Conservation (phyloP, 2,329 filamentous ascomycete species). For the Hymenoscyphus fraxineus region DNA sequence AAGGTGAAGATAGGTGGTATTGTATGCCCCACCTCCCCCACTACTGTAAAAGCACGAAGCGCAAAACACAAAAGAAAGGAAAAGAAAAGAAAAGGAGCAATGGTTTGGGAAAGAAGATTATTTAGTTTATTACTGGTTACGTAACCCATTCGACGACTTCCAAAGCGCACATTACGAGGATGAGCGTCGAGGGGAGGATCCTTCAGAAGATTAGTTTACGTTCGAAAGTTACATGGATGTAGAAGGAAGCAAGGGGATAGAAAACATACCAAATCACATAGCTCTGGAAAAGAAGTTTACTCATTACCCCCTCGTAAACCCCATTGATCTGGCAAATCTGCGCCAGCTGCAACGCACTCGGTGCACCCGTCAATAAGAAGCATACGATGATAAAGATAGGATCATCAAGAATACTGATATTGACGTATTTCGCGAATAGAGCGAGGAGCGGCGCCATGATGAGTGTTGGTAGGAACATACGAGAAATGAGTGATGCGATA, state of each 20-base stretch:
- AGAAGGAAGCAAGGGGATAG: background rate
- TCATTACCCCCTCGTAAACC: slow-evolving; percentile 94
- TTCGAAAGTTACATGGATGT: background rate
- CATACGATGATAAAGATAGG: slow-evolving; percentile 98
- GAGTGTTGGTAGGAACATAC: slow-evolving; percentile 87
- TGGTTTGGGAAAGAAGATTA: background rate
- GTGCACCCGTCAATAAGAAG: slow-evolving; percentile 91
- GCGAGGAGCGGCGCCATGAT: slow-evolving; percentile 91
- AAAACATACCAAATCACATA: slow-evolving; percentile 81
- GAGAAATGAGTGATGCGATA: slow-evolving; percentile 77
- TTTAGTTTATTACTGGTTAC: background rate
- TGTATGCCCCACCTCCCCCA: no score
- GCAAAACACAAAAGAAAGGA: no score
- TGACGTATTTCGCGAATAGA: slow-evolving; percentile 81
- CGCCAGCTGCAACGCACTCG: slow-evolving; percentile 87
- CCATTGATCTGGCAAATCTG: slow-evolving; percentile 99
- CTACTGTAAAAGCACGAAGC: no score
- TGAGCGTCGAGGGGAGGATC: slow-evolving; percentile 89
- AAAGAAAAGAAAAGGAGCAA: background rate
- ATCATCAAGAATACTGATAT: slow-evolving; percentile 91
- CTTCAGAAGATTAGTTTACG: slow-evolving; percentile 41
- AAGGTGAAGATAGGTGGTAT: no score
- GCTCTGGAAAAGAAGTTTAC: slow-evolving; percentile 88
- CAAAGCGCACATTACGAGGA: slow-evolving; percentile 85
- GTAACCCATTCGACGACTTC: slow-evolving; percentile 87